Conservation (phyloP, 345 rosid genomes). For the Boechera retrofracta region DNA sequence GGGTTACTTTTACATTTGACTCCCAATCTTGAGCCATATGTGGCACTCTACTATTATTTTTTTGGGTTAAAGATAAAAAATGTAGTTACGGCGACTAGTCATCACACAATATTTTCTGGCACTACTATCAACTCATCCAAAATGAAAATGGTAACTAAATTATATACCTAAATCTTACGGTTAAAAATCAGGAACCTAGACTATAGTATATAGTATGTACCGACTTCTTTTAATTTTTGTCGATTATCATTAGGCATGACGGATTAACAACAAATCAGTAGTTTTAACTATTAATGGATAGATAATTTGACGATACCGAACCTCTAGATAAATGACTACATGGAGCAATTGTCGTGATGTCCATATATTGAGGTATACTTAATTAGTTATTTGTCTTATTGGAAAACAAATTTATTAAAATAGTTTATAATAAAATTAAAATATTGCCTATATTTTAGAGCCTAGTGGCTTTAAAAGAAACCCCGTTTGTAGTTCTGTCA, state of each 20-base stretch:
- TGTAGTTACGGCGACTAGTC: too few species aligned
- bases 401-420: not conserved
- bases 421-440: constrained; percentile 4
- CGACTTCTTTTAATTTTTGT: not conserved
- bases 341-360: not conserved
- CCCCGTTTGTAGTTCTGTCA: not conserved
- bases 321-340: not conserved
- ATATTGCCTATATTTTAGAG: constrained; percentile 2
- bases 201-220: not conserved
- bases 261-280: constrained; percentile 3
- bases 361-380: constrained; percentile 11
- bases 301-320: not conserved
- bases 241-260: constrained; percentile 1
- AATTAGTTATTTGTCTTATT: not conserved
- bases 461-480: constrained; percentile 10
- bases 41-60: not conserved
- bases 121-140: too few species aligned
- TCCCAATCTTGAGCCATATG: too few species aligned
- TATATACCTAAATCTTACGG: too few species aligned
- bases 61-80: too few species aligned
- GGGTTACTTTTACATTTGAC: too few species aligned
- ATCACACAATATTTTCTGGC: not conserved
- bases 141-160: not conserved
- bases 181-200: not conserved
- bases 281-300: not conserved